Base-by-base conservation (phyloP, 768 basidiomycete genomes). In the Coprinellus micaceus region DNA sequence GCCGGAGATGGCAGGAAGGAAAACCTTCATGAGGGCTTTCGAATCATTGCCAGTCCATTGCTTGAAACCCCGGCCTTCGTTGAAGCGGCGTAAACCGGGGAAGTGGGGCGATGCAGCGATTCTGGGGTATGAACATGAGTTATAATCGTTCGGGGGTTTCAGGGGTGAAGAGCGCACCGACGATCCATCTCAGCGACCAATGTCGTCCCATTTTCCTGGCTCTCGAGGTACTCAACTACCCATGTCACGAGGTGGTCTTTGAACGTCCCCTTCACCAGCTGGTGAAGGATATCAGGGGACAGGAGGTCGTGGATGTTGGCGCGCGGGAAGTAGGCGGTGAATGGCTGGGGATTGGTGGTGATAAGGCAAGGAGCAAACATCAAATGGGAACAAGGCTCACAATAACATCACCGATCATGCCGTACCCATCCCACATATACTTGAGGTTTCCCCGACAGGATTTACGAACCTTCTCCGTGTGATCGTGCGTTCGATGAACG, bases 1-100 rank as follows among this genome's bases (percentile, higher is more conserved):
- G 10, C 63, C 63, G 1, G n/a, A 13, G 30, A 66, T 63, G 11
- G 63, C 63, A 19, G 63, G 54, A 0, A 28, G 21, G 47, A 55
- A 24, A 33, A 71, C 69, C 66, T 74, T 74, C 70, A 75, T 73
- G 0, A 74, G 53, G 0, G 63, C 71, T 47, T 73, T 74, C 0
- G 71, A 75, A 50, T 75, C 69, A 52, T 74, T 63, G 0, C 71
- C 71, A 2, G 69, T 74, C 72, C 72, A 74, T 44, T 74, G 71
- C 21, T 66, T 61, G 54, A 71, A 72, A 9, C 58, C 51, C 0
- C 57, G 57, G 1, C 71, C 71, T 47, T 69, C 58, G 9, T 61
- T 59, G 52, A 73, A 73, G 7, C 54, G 61, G 1, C 51, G 60
- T 3, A 70, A 59, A 2, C 58, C 60, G 2, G 66, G 56, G 41